These are phyloP conservation scores for Naganishia sp. DNA, from an alignment of 1,284 basidiomycete species.

Conservation along the genomic window DNA sequence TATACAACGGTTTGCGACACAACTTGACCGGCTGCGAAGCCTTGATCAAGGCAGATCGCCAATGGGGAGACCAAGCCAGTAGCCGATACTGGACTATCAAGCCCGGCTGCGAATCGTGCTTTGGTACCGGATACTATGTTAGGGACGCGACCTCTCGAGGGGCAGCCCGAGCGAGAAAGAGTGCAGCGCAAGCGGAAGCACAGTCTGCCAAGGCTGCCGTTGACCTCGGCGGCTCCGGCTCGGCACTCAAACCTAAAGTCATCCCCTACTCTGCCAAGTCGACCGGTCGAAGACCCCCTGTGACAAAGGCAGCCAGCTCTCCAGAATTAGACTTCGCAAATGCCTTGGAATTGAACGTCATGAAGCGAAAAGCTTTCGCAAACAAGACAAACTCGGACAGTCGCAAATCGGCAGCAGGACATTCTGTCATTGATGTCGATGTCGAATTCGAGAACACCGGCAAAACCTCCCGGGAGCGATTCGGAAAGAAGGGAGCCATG, in stretches of 20 bases:
- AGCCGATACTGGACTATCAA: conserved; percentile 54
- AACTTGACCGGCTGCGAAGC: conserved; percentile 54
- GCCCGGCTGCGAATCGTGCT: conserved; percentile 51
- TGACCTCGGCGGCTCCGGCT: neutral
- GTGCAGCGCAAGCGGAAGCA: neutral
- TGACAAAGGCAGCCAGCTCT: neutral
- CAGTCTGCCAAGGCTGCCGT: neutral
- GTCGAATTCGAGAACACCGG: conserved; percentile 7
- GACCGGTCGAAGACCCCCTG: neutral
- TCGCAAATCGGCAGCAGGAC: neutral
- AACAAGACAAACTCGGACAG: conserved; percentile 10
- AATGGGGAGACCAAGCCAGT: conserved; percentile 52
- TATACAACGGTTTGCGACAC: conserved; percentile 55
- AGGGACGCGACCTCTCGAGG: conserved; percentile 7
- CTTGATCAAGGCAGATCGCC: conserved; percentile 52
- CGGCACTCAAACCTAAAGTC: neutral
- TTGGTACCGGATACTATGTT: conserved; percentile 44
- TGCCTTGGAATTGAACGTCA: conserved; percentile 6
- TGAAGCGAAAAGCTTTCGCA: neutral
- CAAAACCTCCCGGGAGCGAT: neutral
- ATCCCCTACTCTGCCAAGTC: conserved; percentile 1
- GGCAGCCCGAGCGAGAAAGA: conserved; percentile 6
- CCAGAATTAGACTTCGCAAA: neutral
- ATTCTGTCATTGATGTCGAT: conserved; percentile 6
- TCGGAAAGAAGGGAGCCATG: conserved; percentile 1